These are phyloP conservation scores for Russula ochroleuca DNA, from an alignment of 768 basidiomycete species.

Conservation along the genomic window DNA sequence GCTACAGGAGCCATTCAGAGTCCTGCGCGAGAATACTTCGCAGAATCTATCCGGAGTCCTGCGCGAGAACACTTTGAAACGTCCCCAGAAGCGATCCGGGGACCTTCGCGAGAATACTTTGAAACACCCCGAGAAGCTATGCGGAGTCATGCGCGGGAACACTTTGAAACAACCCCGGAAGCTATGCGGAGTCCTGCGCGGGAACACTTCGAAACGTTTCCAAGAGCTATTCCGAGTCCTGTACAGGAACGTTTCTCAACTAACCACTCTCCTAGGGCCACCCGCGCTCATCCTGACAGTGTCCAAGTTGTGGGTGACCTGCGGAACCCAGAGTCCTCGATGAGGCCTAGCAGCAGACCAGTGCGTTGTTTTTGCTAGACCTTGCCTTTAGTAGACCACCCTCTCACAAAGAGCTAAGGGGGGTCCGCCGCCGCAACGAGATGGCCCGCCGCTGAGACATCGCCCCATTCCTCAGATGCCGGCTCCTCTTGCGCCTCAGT, in stretches of 20 bases:
- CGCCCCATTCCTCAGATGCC: slow-evolving; percentile 20
- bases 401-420: background rate
- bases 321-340: background rate
- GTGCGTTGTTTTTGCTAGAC: slow-evolving; percentile 1
- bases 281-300: background rate
- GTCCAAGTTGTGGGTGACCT: background rate
- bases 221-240: background rate
- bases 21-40: background rate
- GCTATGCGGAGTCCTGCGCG: too few relatives aligned
- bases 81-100: background rate
- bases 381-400: background rate
- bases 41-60: background rate
- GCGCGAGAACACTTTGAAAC: background rate
- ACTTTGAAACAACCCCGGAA: background rate
- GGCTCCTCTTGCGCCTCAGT: slow-evolving; percentile 18
- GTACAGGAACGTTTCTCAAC: background rate
- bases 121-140: background rate
- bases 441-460: slow-evolving; percentile 17
- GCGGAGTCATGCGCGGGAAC: too few relatives aligned
- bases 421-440: background rate
- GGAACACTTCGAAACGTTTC: too few relatives aligned
- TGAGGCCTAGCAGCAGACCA: background rate
- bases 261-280: background rate
- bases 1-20: background rate
- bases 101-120: background rate